Evolutionary conservation across 805 yeast species (phyloP).

Genomic region (Ascoidea tarda): DNA sequence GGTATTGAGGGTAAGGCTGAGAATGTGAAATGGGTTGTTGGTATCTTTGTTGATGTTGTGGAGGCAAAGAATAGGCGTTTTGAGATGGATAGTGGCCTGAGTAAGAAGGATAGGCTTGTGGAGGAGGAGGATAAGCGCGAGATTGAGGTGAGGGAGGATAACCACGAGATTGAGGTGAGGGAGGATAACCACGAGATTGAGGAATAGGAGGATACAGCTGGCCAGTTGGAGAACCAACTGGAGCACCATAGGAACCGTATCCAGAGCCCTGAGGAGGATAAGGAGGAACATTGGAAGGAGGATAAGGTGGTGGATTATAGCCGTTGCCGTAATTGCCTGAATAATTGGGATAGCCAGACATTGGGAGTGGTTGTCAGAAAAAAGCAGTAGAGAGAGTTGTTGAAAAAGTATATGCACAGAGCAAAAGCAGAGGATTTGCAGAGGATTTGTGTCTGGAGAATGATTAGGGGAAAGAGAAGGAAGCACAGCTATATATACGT

Average conservation of each 20-base stretch:
- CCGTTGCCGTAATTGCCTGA: not conserved
- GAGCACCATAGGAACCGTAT: not conserved
- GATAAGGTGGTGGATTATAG: no score
- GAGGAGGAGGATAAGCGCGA: not conserved
- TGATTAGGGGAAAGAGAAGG: no score
- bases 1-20: not conserved
- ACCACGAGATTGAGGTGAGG: not conserved
- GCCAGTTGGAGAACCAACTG: not conserved
- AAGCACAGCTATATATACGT: no score
- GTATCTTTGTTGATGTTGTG: not conserved
- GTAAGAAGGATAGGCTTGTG: not conserved
- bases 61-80: not conserved
- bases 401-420: no score
- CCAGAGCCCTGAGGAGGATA: not conserved
- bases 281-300: not conserved
- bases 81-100: not conserved
- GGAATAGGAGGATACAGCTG: not conserved
- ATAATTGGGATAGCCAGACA: no score
- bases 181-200: not conserved
- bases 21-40: not conserved
- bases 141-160: not conserved
- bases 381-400: not conserved
- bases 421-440: not conserved
- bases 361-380: not conserved
- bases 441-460: not conserved